Conservation (phyloP, 2,329 filamentous ascomycete species). For the Torrubiellomyces zombiae region DNA sequence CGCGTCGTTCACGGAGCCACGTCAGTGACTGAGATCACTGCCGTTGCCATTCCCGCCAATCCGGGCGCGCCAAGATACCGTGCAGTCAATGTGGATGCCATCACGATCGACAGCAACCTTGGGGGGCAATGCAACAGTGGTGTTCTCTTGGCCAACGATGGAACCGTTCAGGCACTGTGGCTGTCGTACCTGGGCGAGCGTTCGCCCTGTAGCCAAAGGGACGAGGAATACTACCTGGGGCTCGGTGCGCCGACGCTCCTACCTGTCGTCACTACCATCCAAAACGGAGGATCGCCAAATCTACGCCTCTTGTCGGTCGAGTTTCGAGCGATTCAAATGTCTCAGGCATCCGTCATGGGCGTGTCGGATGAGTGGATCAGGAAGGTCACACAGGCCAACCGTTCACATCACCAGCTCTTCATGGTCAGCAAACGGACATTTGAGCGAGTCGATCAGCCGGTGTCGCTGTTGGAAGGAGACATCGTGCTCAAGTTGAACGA, state of each 20-base stretch:
- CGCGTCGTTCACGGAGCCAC: slow-evolving; percentile 88
- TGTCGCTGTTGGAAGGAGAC: slow-evolving; percentile 70
- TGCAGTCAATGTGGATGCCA: slow-evolving; percentile 89
- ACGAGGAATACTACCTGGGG: slow-evolving; percentile 93
- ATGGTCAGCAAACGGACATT: slow-evolving; percentile 88
- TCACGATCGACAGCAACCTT: slow-evolving; percentile 87
- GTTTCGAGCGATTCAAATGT: slow-evolving; percentile 91
- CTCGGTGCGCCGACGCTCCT: slow-evolving; percentile 77
- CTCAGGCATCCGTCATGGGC: slow-evolving; percentile 91
- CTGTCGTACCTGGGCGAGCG: slow-evolving; percentile 91
- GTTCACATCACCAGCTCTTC: slow-evolving; percentile 88
- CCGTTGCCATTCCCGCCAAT: slow-evolving; percentile 90
- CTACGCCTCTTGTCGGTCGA: slow-evolving; percentile 88
- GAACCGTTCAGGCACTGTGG: slow-evolving; percentile 90
- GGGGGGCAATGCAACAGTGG: slow-evolving; percentile 87
- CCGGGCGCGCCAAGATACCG: slow-evolving; percentile 81
- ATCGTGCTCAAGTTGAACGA: slow-evolving; percentile 82
- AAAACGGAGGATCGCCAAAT: slow-evolving; percentile 60
- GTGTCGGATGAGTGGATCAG: slow-evolving; percentile 92
- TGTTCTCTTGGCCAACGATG: slow-evolving; percentile 76
- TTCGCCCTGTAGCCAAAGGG: slow-evolving; percentile 58
- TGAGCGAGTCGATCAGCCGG: slow-evolving; percentile 31
- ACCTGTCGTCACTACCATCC: slow-evolving; percentile 76
- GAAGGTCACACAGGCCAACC: slow-evolving; percentile 75
- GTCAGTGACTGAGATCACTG: slow-evolving; percentile 90